Percentiles rank a stretch among this genome's conserved stretches.
Conservation (phyloP, 768 basidiomycete genomes). For the Auriscalpium microsporum region DNA sequence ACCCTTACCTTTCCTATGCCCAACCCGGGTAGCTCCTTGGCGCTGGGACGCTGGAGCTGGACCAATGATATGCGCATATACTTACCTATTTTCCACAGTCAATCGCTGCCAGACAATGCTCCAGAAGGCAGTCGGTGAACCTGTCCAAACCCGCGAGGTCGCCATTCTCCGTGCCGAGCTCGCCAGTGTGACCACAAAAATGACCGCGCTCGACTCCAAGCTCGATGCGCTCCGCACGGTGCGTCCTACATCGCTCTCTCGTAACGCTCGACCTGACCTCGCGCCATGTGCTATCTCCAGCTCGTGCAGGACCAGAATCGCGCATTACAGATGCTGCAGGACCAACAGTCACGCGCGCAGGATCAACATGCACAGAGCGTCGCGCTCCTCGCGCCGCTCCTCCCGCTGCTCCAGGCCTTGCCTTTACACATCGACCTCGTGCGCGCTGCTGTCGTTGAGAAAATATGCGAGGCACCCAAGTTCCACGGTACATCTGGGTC, state of each 20-base stretch:
- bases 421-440: slow-evolving; percentile 44
- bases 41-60: too few species aligned
- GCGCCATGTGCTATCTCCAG: background rate
- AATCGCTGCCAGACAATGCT: slow-evolving; percentile 57
- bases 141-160: slow-evolving; percentile 35
- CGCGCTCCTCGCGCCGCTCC: slow-evolving; percentile 45
- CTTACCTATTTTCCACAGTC: slow-evolving; percentile 29
- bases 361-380: slow-evolving; percentile 54
- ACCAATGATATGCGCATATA: slow-evolving; percentile 1
- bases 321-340: slow-evolving; percentile 7
- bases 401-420: slow-evolving; percentile 52
- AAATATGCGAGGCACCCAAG: slow-evolving; percentile 4
- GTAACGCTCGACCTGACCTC: background rate
- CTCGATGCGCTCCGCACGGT: slow-evolving; percentile 9
- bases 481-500: too few species aligned
- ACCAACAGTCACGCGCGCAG: slow-evolving; percentile 20
- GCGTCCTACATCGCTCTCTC: background rate
- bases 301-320: slow-evolving; percentile 5
- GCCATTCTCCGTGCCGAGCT: slow-evolving; percentile 14
- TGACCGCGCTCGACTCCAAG: slow-evolving; percentile 17
- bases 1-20: slow-evolving; percentile 17
- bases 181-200: slow-evolving; percentile 3
- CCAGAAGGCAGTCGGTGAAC: slow-evolving; percentile 47
- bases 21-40: background rate
- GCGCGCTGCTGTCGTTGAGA: slow-evolving; percentile 18